phyloP scores from a whole-genome alignment of 1,284 basidiomycete genomes.

The Exsudoporus floridanus region DNA sequence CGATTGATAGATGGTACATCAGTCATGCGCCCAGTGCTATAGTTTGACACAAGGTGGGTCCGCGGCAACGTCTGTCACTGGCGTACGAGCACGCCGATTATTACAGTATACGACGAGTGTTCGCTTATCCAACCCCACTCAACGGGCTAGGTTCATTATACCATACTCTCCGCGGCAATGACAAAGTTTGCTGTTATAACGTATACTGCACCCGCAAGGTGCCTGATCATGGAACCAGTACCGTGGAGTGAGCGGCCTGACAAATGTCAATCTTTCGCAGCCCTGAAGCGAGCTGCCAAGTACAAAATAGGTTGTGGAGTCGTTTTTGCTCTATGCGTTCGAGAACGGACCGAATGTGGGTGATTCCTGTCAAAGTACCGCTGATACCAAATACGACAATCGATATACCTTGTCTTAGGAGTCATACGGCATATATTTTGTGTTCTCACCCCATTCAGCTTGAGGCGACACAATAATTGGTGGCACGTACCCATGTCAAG shows the following conservation, averaged over 20 bases:
- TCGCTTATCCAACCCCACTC: conserved; percentile 7
- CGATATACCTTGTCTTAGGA: conserved; percentile 31
- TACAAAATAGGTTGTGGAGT: conserved; percentile 3
- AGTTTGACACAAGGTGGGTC: background rate
- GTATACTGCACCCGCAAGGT: too few species aligned
- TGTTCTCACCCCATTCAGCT: conserved; percentile 9
- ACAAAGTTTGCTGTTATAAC: too few species aligned
- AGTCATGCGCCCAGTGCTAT: background rate
- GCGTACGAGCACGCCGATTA: background rate
- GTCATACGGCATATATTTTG: conserved; percentile 22
- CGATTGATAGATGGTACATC: too few species aligned
- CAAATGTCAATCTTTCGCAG: conserved; percentile 23
- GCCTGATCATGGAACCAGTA: conserved; percentile 22
- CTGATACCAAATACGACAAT: conserved; percentile 23
- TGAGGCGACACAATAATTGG: conserved; percentile 4
- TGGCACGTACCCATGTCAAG: conserved; percentile 1
- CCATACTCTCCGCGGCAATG: too few species aligned
- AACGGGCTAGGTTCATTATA: background rate
- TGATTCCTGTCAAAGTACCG: conserved; percentile 12
- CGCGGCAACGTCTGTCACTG: background rate
- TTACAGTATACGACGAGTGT: background rate
- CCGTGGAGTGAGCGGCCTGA: conserved; percentile 28
- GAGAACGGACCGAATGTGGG: conserved; percentile 18
- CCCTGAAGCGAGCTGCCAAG: conserved; percentile 22
- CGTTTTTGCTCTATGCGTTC: conserved; percentile 6